phyloP scores from a whole-genome alignment of 768 basidiomycete species.

The Boletus huronensis region DNA sequence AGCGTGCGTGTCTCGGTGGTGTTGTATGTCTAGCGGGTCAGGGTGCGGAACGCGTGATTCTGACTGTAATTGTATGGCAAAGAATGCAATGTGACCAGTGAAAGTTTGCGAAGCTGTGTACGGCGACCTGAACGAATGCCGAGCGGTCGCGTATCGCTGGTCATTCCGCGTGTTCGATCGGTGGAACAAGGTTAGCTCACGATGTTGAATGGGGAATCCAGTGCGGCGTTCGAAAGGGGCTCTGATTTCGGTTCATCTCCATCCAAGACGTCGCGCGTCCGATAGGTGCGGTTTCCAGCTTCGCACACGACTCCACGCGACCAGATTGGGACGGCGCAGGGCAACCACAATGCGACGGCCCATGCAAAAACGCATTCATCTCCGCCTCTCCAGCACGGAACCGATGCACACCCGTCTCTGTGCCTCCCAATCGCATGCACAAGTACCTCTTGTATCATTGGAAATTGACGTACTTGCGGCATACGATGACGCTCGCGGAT shows the following conservation, averaged over 20 bases:
- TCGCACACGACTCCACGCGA: conserved; percentile 9
- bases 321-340: conserved; percentile 21
- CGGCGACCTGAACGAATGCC: conserved; percentile 20
- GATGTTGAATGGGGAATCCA: conserved; percentile 18
- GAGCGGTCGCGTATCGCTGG: conserved; percentile 5
- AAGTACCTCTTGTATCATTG: conserved; percentile 11
- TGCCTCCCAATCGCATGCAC: not conserved
- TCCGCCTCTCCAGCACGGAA: conserved; percentile 20
- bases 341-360: conserved; percentile 7
- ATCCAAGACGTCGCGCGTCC: conserved; percentile 11
- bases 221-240: conserved; percentile 15
- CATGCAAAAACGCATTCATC: conserved; percentile 23
- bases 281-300: conserved; percentile 12
- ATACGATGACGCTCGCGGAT: conserved; percentile 21
- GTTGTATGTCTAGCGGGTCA: conserved; percentile 7
- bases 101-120: conserved; percentile 21
- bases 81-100: too few species aligned
- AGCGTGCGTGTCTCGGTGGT: not conserved
- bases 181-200: conserved; percentile 33
- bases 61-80: conserved; percentile 4
- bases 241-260: not conserved
- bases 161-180: conserved; percentile 15
- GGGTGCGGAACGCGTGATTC: not conserved
- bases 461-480: conserved; percentile 15
- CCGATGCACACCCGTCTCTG: conserved; percentile 11